Percentiles rank a stretch among this genome's conserved stretches.
phyloP scores from a whole-genome alignment of 108 stramenopile genomes.

The Discostella stelligeroides region DNA sequence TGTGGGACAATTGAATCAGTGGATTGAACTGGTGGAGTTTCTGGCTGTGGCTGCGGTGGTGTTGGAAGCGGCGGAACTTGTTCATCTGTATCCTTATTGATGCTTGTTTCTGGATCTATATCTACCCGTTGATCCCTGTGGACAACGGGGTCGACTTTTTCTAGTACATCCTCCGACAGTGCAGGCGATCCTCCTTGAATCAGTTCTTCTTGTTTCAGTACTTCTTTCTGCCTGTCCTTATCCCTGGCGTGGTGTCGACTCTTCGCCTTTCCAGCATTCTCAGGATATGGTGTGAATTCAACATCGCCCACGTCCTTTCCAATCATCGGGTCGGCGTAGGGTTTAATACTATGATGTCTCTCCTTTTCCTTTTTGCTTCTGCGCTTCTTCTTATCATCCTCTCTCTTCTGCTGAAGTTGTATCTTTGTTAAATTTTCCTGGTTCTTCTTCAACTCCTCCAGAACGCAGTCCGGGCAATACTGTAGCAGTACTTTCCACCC shows the following conservation, averaged over 20 bases:
- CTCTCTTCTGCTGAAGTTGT: conserved; percentile 6
- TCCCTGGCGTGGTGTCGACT: conserved; percentile 5
- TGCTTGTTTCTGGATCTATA: neutral
- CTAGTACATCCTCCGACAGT: neutral
- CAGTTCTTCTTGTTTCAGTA: neutral
- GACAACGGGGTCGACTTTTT: neutral
- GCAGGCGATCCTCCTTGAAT: neutral
- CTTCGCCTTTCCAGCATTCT: conserved; percentile 4
- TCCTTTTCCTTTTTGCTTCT: neutral
- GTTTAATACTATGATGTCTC: neutral
- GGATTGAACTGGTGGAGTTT: neutral
- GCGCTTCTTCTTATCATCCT: conserved; percentile 15
- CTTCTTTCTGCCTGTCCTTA: conserved; percentile 7
- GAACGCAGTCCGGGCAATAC: conserved; percentile 49
- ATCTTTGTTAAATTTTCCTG: conserved; percentile 29
- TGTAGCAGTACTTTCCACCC: conserved; percentile 45
- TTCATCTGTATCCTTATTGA: neutral
- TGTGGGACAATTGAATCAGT: conserved; percentile 21
- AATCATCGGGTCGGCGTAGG: conserved; percentile 15
- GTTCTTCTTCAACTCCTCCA: conserved; percentile 45
- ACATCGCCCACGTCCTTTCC: conserved; percentile 25
- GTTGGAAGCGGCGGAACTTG: neutral
- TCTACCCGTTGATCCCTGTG: neutral
- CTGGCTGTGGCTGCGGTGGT: neutral
- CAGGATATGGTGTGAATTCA: conserved; percentile 3